Base-by-base conservation (phyloP, 768 basidiomycete species). In the Suillus lakei region DNA sequence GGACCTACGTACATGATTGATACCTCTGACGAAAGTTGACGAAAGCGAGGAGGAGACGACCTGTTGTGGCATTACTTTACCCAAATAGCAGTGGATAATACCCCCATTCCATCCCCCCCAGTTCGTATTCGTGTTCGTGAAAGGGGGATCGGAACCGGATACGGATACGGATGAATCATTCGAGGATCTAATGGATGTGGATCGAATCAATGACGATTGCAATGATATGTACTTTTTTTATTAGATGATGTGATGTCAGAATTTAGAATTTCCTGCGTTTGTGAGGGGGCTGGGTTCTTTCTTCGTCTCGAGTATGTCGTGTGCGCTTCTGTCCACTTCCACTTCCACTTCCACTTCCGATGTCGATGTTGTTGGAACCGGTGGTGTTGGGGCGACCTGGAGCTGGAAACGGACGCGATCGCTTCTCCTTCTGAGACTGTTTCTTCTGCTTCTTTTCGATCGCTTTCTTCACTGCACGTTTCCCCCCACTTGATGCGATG, bases 381-480 rank as follows among this genome's bases (percentile, higher is more conserved):
- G 51, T 28, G 51, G 28, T 28, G 9, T 51, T 18, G 28, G 50
- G 4, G 28, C 30, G 51, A 53, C 28, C 51, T 30, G 51, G 51
- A 30, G 51, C 51, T 3, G 81, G 73, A 74, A 88, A 90, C 15
- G 96, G 96, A 61, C 94, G 81, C 64, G 85, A 89, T 71, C 87
- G 91, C 79, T 96, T 97, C 82, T 97, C 96, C 76, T 92, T 95
- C 77, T 95, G 93, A 60, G 85, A 84, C 23, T 90, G 80, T 82
- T 96, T 97, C 76, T 87, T 93, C 77, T 92, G 89, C 76, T 89
- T 95, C 84, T 92, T 96, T 70, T 93, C 93, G 34, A 97, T 88
- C 6, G 88, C 93, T 77, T 91, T 95, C 74, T 91, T 93, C 61
- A 96, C 92, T 1, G 94, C 93, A 4, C 83, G 79, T 68, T 86